Evolutionary conservation across 2,329 filamentous ascomycete species (phyloP).

Genomic region (Beauveria brongniartii): DNA sequence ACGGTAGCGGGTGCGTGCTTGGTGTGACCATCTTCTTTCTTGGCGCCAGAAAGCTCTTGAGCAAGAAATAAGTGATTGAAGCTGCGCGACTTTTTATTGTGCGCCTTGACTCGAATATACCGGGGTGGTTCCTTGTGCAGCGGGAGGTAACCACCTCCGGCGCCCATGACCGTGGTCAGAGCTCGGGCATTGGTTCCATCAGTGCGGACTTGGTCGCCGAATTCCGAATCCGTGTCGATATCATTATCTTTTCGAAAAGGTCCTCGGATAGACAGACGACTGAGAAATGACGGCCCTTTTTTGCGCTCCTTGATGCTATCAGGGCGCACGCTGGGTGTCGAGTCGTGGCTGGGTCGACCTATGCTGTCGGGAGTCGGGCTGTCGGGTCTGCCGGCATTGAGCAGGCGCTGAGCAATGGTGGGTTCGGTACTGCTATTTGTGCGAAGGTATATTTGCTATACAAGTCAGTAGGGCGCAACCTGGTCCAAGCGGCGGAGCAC

Average conservation of each 20-base stretch:
- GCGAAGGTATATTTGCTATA: slow-evolving; percentile 32
- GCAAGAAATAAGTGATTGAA: slow-evolving; percentile 87
- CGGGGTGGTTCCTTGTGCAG: slow-evolving; percentile 80
- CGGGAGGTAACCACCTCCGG: slow-evolving; percentile 66
- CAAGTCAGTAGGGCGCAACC: not conserved
- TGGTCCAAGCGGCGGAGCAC: not conserved
- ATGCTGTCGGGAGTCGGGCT: slow-evolving; percentile 36
- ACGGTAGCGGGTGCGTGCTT: slow-evolving; percentile 27
- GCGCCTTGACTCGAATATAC: slow-evolving; percentile 78
- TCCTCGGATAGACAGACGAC: slow-evolving; percentile 64
- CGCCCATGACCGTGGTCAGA: slow-evolving; percentile 67
- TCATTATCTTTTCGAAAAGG: slow-evolving; percentile 65
- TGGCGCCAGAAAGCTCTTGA: slow-evolving; percentile 70
- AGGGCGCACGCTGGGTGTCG: slow-evolving; percentile 21
- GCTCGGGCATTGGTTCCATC: slow-evolving; percentile 78
- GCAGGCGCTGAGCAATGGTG: slow-evolving; percentile 47
- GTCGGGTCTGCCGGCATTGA: slow-evolving; percentile 44
- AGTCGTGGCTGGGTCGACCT: slow-evolving; percentile 33
- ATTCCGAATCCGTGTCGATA: slow-evolving; percentile 44
- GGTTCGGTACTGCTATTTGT: slow-evolving; percentile 29
- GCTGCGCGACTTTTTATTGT: slow-evolving; percentile 72
- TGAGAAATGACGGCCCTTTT: slow-evolving; percentile 85
- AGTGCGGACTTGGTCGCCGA: slow-evolving; percentile 25
- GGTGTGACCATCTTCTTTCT: slow-evolving; percentile 23
- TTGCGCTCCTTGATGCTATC: slow-evolving; percentile 32